Evolutionary conservation across 192 early-diverging fungal genomes (phyloP), one percentile per base, ranked within the genome.

Genomic region (Backusella circina): DNA sequence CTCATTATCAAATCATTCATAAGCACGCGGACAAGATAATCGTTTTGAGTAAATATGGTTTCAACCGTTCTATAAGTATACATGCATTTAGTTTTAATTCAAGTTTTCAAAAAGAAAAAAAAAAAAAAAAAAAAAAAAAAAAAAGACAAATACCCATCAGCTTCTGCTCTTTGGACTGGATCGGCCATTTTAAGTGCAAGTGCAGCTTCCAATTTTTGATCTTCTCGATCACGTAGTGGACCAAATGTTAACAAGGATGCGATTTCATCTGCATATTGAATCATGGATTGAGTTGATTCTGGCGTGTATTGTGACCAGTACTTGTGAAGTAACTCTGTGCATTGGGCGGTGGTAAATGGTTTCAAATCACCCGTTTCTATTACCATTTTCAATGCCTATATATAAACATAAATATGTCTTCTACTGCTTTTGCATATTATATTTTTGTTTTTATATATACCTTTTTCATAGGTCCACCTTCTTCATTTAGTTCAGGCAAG

Each of bases 1-100:
- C 77, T 77, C 12, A 80, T 21, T n/a, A 91, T 64, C 10, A 91
- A 21, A 28, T 74, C 79, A 65, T 84, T 88, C 73, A 82, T 83
- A 51, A 74, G 32, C 5, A 91, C 84, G 8, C 90, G 82, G 13
- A 90, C 82, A 32, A 76, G 51, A 65, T 88, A 90, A 64, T 90
- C 89, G 44, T 84, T 81, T 51, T 76, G 77, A 37, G 35, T 78
- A 23, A 81, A 77, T 15, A 73, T 16, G 5, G 69, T 72, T 50
- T 73, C 75, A 12, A 57, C 79, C 15, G 75, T 76, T 47, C 79
- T 80, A 72, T 18, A 35, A 18, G 26, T 36, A 31, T 65, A 44
- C 18, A 39, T 61, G 39, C 30, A 28, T 6, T 66, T 12, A 33
- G 13, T 13, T 54, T 30, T n/a, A n/a, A n/a, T n/a, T n/a, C n/a